Evolutionary conservation across 257 asterid species (phyloP).

Genomic region (Scutellaria minor): DNA sequence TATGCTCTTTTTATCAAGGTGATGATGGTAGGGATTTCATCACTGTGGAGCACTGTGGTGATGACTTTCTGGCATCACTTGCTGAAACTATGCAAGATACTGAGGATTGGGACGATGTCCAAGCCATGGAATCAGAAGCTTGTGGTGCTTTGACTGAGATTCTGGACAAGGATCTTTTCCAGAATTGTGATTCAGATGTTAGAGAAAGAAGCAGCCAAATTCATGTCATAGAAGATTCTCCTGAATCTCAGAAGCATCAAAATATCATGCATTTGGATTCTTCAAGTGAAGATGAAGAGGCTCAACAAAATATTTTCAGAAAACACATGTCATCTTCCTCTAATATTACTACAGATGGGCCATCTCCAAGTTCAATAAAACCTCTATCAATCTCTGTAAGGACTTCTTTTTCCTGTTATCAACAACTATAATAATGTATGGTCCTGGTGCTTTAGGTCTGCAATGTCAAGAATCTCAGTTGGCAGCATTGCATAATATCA

Average conservation of each 20-base stretch:
- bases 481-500: conserved; percentile 10
- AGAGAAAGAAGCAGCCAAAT: conserved; percentile 36
- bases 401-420: conserved; percentile 32
- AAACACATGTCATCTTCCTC: conserved; percentile 39
- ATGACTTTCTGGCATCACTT: conserved; percentile 85
- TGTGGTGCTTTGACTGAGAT: conserved; percentile 77
- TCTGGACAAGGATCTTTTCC: conserved; percentile 55
- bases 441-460: conserved; percentile 15
- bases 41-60: conserved; percentile 89
- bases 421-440: conserved; percentile 5
- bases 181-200: conserved; percentile 40
- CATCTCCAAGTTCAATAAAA: conserved; percentile 45
- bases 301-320: conserved; percentile 31
- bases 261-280: conserved; percentile 58
- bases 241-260: conserved; percentile 45
- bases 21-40: conserved; percentile 86
- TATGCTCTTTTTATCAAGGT: conserved; percentile 49
- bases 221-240: conserved; percentile 65
- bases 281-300: conserved; percentile 65
- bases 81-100: conserved; percentile 76
- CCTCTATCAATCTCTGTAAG: conserved; percentile 55
- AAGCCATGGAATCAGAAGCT: conserved; percentile 86
- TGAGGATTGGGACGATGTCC: conserved; percentile 96
- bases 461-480: conserved; percentile 2
- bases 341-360: conserved; percentile 34